A percentile compares a stretch with the other conserved stretches of the same genome.
phyloP scores from a whole-genome alignment of 75 land plant genomes.

The Sequoiadendron giganteum region DNA sequence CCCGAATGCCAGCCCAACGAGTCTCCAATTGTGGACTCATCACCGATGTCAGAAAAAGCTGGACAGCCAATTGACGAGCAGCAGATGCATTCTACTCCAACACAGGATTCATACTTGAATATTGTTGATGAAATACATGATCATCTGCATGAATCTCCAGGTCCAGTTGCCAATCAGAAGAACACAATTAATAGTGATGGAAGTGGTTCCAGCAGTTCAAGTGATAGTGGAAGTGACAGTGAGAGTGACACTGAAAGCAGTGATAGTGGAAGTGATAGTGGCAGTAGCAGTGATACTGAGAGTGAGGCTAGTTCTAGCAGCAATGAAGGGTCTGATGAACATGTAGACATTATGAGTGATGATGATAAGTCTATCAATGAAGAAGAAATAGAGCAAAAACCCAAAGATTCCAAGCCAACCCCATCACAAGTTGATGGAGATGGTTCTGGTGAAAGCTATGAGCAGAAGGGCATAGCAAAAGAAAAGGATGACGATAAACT shows the following conservation, averaged over 20 bases:
- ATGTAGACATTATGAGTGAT: conserved; percentile 85
- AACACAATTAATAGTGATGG: conserved; percentile 52
- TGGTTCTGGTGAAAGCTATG: conserved; percentile 11
- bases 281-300: conserved; percentile 83
- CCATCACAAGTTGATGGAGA: conserved; percentile 21
- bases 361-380: conserved; percentile 61
- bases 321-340: conserved; percentile 72
- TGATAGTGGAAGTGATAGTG: conserved; percentile 49
- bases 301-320: conserved; percentile 76
- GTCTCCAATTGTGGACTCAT: background rate
- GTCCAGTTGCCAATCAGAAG: conserved; percentile 29
- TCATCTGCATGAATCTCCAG: conserved; percentile 24
- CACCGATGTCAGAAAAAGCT: background rate
- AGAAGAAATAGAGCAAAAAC: conserved; percentile 31
- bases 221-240: conserved; percentile 86
- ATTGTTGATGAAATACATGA: conserved; percentile 40
- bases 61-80: conserved; percentile 29
- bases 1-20: background rate
- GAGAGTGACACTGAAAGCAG: conserved; percentile 64
- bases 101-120: conserved; percentile 25
- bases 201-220: conserved; percentile 56
- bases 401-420: conserved; percentile 18
- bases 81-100: conserved; percentile 18
- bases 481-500: conserved; percentile 13
- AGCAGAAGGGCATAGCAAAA: conserved; percentile 14